phyloP scores from a whole-genome alignment of 768 basidiomycete species.

The Russula emetica region DNA sequence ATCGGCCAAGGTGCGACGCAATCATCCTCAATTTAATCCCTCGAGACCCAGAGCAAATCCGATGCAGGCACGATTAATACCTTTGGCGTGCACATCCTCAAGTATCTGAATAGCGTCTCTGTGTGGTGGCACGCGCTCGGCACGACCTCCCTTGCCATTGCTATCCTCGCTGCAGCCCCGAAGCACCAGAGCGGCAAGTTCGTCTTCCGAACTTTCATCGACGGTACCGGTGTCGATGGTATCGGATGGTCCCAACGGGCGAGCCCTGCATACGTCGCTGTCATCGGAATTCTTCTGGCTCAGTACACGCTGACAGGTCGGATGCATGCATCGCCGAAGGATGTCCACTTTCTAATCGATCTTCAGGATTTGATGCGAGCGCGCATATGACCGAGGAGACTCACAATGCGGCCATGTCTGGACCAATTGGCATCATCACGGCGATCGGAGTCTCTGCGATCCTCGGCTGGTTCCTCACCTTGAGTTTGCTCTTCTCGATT shows the following conservation, averaged over 20 bases:
- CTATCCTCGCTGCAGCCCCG: conserved; percentile 67
- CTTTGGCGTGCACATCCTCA: conserved; percentile 62
- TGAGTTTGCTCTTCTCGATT: conserved; percentile 71
- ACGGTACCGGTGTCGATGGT: conserved; percentile 53
- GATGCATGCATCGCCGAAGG: conserved; percentile 9
- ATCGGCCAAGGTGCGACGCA: conserved; percentile 49
- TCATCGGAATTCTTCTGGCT: conserved; percentile 70
- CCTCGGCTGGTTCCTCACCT: conserved; percentile 70
- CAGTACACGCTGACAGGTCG: conserved; percentile 72
- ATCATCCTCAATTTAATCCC: not conserved
- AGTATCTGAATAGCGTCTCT: conserved; percentile 66
- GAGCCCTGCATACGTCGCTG: conserved; percentile 61
- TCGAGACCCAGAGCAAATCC: not conserved
- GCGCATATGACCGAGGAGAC: conserved; percentile 81
- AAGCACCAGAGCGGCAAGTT: conserved; percentile 62
- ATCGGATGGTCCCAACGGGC: conserved; percentile 65
- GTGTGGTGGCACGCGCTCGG: conserved; percentile 74
- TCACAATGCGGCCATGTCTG: conserved; percentile 54
- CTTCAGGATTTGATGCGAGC: conserved; percentile 66
- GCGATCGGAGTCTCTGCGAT: conserved; percentile 68
- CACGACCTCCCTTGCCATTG: conserved; percentile 61
- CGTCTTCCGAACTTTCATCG: conserved; percentile 68
- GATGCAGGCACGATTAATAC: conserved; percentile 59
- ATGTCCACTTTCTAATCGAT: not conserved
- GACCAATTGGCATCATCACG: conserved; percentile 63